Evolutionary conservation across 257 asterid genomes (phyloP), one percentile per base, ranked within the genome.

Genomic region (Fraxinus pennsylvanica): DNA sequence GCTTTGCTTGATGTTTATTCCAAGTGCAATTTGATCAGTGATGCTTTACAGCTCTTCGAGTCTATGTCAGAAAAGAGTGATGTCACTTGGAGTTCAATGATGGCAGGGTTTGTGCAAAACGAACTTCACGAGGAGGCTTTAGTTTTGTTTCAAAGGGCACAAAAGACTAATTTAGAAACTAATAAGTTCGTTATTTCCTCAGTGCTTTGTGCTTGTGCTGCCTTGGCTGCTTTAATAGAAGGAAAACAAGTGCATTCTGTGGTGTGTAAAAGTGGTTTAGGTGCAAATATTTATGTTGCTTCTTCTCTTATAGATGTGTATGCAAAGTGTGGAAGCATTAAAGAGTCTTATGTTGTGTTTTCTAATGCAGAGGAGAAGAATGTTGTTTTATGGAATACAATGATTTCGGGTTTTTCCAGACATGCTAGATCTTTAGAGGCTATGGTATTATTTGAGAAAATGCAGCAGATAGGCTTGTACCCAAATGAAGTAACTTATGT

Each of bases 51-150:
- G 61, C 81, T 96, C 63, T 93, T 96, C 41, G 82, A 87, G 67
- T 75, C 78, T 27, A 85, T 91, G 92, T 74, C 81, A 2, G 92
- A 85, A 65, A 93, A 82, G 82, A 92, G 87, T 74, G 96, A 83
- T 21, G 96, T 96, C 72, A 87, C 97, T 14, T 96, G 98, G 98
- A 90, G 97, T 83, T 91, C 99, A 21, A 93, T 96, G 99, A 85
- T 96, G 79, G 92, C 93, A 21, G 98, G 98, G 6, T 85, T 86
- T 73, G 96, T 90, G 59, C 92, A 87, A 47, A 93, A 90, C 29
- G 91, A 86, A 77, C 91, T 90, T 59, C 83, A 88, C 35, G 96
- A 92, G 84, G 98, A 93, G 81, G 98, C 96, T 9, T 59, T 93
- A 59, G 33, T 75, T 68, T 81, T 91, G 84, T 88, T 96, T 71